Evolutionary conservation across 176 grass and related monocot genomes (phyloP).

Genomic region (Ensete glaucum): DNA sequence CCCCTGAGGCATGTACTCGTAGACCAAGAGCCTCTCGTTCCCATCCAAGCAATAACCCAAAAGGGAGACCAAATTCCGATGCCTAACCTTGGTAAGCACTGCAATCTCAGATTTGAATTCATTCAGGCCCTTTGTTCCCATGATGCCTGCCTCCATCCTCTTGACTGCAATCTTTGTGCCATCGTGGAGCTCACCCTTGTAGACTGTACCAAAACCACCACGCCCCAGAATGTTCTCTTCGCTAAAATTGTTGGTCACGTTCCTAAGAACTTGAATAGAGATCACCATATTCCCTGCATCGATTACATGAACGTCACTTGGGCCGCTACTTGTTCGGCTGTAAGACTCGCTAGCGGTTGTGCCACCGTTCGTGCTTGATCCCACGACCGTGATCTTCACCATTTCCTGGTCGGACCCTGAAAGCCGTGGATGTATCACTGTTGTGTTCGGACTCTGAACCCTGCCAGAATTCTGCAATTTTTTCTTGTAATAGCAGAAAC

Average conservation of each 20-base stretch:
- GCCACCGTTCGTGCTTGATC: not conserved
- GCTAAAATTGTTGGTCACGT: conserved; percentile 20
- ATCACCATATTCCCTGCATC: conserved; percentile 17
- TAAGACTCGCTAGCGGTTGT: not conserved
- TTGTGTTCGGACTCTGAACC: not conserved
- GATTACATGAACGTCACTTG: conserved; percentile 9
- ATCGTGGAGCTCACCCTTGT: conserved; percentile 23
- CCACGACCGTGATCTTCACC: conserved; percentile 8
- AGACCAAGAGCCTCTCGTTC: conserved; percentile 27
- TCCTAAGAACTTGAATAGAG: conserved; percentile 13
- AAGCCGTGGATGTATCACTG: not conserved
- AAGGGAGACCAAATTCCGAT: conserved; percentile 20
- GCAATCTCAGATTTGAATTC: conserved; percentile 26
- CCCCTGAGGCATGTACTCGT: conserved; percentile 25
- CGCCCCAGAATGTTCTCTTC: conserved; percentile 22
- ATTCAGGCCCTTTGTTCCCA: conserved; percentile 1
- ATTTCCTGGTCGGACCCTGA: conserved; percentile 9
- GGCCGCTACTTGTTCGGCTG: not conserved
- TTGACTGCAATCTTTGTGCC: conserved; percentile 28
- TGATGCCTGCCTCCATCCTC: conserved; percentile 15
- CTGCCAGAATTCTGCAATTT: not conserved
- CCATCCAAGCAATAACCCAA: conserved; percentile 26
- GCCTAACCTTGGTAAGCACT: conserved; percentile 21
- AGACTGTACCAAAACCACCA: conserved; percentile 26
- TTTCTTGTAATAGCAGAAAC: not conserved